phyloP scores from a whole-genome alignment of 2,329 filamentous ascomycete genomes.

The Fusarium decemcellulare region DNA sequence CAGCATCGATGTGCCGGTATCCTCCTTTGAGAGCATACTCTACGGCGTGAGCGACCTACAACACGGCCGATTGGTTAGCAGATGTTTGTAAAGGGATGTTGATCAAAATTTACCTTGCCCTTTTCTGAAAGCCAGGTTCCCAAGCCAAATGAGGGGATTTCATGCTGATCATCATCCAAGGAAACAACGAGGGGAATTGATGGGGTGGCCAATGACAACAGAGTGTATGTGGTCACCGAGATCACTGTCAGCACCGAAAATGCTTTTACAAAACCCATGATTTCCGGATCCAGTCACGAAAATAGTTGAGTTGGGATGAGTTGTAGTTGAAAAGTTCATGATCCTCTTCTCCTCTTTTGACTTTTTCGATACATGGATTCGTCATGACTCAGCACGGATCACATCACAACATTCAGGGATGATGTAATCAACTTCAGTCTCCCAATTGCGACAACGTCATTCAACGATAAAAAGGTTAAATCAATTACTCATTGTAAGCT shows the following conservation, averaged over 20 bases:
- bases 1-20: slow-evolving; percentile 70
- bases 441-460: too few relatives aligned
- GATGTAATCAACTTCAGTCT: too few relatives aligned
- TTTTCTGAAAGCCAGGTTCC: slow-evolving; percentile 52
- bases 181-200: background rate
- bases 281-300: background rate
- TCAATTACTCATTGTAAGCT: too few relatives aligned
- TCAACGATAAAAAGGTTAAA: too few relatives aligned
- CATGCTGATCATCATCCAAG: background rate
- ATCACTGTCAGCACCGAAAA: background rate
- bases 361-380: too few relatives aligned
- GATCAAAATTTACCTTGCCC: slow-evolving; percentile 38
- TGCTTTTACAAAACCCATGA: background rate
- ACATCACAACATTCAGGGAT: too few relatives aligned
- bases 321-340: too few relatives aligned
- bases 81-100: slow-evolving; percentile 37
- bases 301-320: too few relatives aligned
- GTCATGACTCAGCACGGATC: too few relatives aligned
- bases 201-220: background rate
- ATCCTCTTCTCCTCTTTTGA: too few relatives aligned
- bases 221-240: background rate
- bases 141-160: slow-evolving; percentile 50
- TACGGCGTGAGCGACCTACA: slow-evolving; percentile 59
- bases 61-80: too few relatives aligned
- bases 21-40: slow-evolving; percentile 66